phyloP scores from a whole-genome alignment of 2,329 filamentous ascomycete genomes.

The Dothidotthia symphoricarpi region DNA sequence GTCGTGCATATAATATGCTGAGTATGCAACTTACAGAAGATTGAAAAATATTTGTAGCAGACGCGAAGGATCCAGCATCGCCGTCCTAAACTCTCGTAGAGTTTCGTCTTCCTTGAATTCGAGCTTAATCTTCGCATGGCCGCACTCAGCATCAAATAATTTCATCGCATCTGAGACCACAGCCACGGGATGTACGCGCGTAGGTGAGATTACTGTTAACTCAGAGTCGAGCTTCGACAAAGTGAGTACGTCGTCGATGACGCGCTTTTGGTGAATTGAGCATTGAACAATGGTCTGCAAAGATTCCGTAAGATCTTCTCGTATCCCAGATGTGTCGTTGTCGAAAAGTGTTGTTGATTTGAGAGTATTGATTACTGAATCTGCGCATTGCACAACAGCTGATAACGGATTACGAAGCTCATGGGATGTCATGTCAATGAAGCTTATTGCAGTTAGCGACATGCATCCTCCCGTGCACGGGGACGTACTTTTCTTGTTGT shows the following conservation, averaged over 20 bases:
- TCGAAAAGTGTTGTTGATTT: constrained; percentile 10
- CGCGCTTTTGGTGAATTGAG: constrained; percentile 42
- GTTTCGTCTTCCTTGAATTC: constrained; percentile 40
- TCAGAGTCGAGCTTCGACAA: constrained; percentile 32
- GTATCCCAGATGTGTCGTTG: constrained; percentile 7
- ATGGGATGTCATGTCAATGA: constrained; percentile 39
- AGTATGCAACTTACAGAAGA: constrained; percentile 25
- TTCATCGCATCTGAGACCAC: constrained; percentile 28
- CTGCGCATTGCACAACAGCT: constrained; percentile 46
- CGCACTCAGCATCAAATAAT: constrained; percentile 32
- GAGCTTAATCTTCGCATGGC: constrained; percentile 39
- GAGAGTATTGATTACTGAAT: constrained; percentile 41
- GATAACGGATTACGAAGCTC: constrained; percentile 37
- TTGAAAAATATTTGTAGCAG: constrained; percentile 31
- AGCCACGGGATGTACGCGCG: constrained; percentile 18
- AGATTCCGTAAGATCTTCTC: constrained; percentile 29
- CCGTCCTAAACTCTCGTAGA: constrained; percentile 40
- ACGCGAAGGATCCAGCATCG: constrained; percentile 31
- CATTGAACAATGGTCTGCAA: constrained; percentile 37
- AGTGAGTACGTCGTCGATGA: constrained; percentile 45
- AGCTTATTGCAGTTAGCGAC: constrained; percentile 16
- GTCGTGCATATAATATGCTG: constrained; percentile 12
- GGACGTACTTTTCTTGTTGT: constrained; percentile 36
- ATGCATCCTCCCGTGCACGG: no score
- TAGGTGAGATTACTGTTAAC: constrained; percentile 28